Evolutionary conservation across 2,329 filamentous ascomycete genomes (phyloP), one percentile per base, ranked within the genome.

Genomic region (Diatrype stigma): DNA sequence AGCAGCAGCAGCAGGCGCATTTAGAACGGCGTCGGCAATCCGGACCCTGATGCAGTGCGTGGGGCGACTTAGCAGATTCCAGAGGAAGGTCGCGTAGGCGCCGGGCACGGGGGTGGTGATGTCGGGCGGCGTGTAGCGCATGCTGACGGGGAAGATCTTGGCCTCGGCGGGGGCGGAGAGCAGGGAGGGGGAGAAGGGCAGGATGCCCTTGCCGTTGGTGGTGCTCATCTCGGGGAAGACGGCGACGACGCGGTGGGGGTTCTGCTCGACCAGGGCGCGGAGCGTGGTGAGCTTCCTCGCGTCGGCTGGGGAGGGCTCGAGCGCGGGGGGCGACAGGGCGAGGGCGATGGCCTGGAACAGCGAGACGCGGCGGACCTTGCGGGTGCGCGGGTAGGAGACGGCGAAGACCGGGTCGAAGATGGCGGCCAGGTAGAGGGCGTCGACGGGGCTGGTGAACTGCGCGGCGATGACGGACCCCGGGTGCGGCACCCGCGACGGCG

Each of bases 381-480:
- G 80, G 3, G 84, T 87, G 53, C 78, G 75, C 0, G 92, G 90
- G 68, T 90, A 96, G 0, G 87, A 90, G 44, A 89, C 76, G 11
- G 91, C 95, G 73, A 99, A 97, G 67, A 99, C 80, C 2, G 94
- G 94, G 67, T 96, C 90, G 75, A 97, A 99, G 64, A 97, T 90
- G 56, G 91, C 92, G 53, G 94, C 90, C 22, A 99, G 84, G 70
- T 97, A 99, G 51, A 99, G 75, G 16, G 91, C 87, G 68, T 99
- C 94, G 67, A 99, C 82, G 8, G 94, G 94, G 10, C 89, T 95
- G 32, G 92, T 96, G 67, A 92, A 94, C 55, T 90, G 94, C 47
- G 89, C 87, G 46, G 90, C 92, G 62, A 99, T 94, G 60, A 99
- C 78, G 50, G 86, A 88, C 45, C 88, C 84, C 4, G 86, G 82